phyloP scores from a whole-genome alignment of 1,284 basidiomycete species.

The Peniophora sp. region DNA sequence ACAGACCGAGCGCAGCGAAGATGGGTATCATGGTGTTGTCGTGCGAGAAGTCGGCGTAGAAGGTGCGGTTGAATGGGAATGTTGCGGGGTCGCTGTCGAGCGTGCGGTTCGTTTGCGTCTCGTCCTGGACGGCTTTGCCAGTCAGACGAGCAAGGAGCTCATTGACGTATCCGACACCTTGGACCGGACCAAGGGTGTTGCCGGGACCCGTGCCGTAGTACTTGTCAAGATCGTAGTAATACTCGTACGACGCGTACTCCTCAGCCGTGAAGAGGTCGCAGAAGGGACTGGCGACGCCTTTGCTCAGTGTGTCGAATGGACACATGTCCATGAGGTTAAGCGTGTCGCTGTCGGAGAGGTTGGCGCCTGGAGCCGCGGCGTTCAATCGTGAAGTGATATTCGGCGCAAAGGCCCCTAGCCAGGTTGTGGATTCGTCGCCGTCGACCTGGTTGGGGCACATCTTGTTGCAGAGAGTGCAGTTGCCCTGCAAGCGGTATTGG shows the following conservation, averaged over 20 bases:
- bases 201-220: slow-evolving; percentile 76
- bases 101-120: slow-evolving; percentile 76
- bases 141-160: slow-evolving; percentile 79
- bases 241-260: slow-evolving; percentile 62
- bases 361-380: slow-evolving; percentile 49
- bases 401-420: slow-evolving; percentile 49
- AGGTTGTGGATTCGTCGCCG: slow-evolving; percentile 37
- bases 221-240: slow-evolving; percentile 68
- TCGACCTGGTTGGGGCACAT: slow-evolving; percentile 57
- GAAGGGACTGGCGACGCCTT: slow-evolving; percentile 52
- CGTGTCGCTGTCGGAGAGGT: slow-evolving; percentile 49
- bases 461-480: slow-evolving; percentile 68
- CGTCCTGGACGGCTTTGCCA: slow-evolving; percentile 48
- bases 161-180: slow-evolving; percentile 79
- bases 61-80: slow-evolving; percentile 61
- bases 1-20: slow-evolving; percentile 67
- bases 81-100: slow-evolving; percentile 56
- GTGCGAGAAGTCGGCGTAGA: slow-evolving; percentile 77
- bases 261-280: slow-evolving; percentile 55
- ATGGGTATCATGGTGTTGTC: slow-evolving; percentile 79
- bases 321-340: slow-evolving; percentile 66
- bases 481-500: slow-evolving; percentile 32
- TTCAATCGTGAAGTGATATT: slow-evolving; percentile 61
- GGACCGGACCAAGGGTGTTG: slow-evolving; percentile 56
- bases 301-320: slow-evolving; percentile 64